A percentile compares a stretch with the other conserved stretches of the same genome.
phyloP scores from a whole-genome alignment of 1,139 yeast species.

The Pneumocystis sp. region DNA sequence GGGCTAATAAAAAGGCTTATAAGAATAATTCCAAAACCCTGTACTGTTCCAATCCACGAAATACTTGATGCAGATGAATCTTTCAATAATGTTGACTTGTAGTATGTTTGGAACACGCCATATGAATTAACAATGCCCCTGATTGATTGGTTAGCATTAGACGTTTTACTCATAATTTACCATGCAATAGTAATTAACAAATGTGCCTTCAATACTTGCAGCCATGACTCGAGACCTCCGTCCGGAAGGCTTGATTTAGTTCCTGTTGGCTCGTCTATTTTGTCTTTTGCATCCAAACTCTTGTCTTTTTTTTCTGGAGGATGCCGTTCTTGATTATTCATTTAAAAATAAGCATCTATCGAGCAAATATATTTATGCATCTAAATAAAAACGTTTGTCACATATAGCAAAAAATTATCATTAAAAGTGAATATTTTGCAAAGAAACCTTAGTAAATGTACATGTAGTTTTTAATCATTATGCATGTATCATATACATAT shows the following conservation, averaged over 20 bases:
- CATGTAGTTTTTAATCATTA: too few relatives aligned
- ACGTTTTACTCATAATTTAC: slow-evolving; percentile 15
- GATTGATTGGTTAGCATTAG: background rate
- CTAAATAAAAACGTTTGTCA: slow-evolving; percentile 19
- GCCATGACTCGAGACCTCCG: slow-evolving; percentile 40
- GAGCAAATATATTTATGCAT: slow-evolving; percentile 46
- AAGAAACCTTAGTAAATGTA: too few relatives aligned
- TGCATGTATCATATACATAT: too few relatives aligned
- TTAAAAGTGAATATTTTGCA: background rate
- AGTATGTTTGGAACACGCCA: slow-evolving; percentile 39
- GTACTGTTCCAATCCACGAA: slow-evolving; percentile 53
- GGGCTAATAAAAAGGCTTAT: slow-evolving; percentile 49
- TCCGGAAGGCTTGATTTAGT: slow-evolving; percentile 32
- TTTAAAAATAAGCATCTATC: slow-evolving; percentile 24
- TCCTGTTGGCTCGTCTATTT: slow-evolving; percentile 16
- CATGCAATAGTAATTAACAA: slow-evolving; percentile 19
- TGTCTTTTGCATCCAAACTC: background rate
- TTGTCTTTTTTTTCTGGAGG: background rate
- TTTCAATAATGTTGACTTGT: slow-evolving; percentile 33
- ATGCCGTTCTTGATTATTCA: slow-evolving; percentile 22
- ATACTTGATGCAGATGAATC: slow-evolving; percentile 31
- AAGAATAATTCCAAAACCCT: slow-evolving; percentile 39
- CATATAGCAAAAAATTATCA: background rate
- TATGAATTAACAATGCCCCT: background rate
- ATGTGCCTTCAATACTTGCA: slow-evolving; percentile 20